Percentiles rank a stretch among this genome's conserved stretches.
Evolutionary conservation across 345 rosid species (phyloP).

Genomic region (Melaleuca alternifolia): DNA sequence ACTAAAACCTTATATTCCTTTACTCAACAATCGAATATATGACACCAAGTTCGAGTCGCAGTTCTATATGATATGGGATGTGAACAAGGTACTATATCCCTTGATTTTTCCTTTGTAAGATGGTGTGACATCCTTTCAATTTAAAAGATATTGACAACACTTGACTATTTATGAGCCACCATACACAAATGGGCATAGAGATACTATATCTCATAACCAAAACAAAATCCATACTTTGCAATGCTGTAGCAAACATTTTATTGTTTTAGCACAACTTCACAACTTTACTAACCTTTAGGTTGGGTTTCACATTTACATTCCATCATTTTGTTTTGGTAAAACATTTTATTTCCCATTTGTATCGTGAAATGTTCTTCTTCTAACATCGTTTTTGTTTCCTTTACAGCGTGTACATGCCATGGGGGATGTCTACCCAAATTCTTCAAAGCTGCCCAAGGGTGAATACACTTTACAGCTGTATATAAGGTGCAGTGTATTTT

Average conservation of each 20-base stretch:
- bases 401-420: conserved; percentile 67
- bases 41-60: conserved; percentile 97
- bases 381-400: neutral
- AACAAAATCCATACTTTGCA: neutral
- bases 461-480: conserved; percentile 70
- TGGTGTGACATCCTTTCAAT: neutral
- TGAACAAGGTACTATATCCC: conserved; percentile 58
- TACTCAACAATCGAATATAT: conserved; percentile 88
- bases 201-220: neutral
- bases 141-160: neutral
- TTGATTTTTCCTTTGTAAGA: neutral
- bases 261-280: neutral
- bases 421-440: conserved; percentile 84
- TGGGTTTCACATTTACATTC: neutral
- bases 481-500: conserved; percentile 44
- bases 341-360: neutral
- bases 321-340: neutral
- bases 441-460: conserved; percentile 88
- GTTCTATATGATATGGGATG: conserved; percentile 85
- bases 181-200: neutral
- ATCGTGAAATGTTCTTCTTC: neutral
- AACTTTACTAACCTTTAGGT: neutral
- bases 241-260: neutral
- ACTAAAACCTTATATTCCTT: conserved; percentile 75
- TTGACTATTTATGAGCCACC: neutral